phyloP scores from a whole-genome alignment of 306 rosid species.

The Ormosia semicastrata region DNA sequence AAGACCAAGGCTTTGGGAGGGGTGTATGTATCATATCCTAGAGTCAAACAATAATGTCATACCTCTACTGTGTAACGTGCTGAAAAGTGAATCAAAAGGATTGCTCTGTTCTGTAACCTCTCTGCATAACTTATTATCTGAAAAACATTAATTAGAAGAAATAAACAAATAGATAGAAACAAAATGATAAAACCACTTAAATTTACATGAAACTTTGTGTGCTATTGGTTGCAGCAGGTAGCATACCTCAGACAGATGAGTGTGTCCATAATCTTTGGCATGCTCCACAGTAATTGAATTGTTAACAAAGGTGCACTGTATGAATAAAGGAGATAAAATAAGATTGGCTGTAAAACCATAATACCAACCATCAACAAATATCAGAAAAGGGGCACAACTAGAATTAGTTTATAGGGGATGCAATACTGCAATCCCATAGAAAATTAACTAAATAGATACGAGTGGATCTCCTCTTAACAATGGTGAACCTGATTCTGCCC shows the following conservation, averaged over 20 bases:
- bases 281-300: slow-evolving; percentile 68
- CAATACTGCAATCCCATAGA: background rate
- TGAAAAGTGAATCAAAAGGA: slow-evolving; percentile 91
- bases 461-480: background rate
- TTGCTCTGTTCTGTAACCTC: slow-evolving; percentile 72
- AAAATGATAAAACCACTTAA: background rate
- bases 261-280: slow-evolving; percentile 88
- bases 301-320: slow-evolving; percentile 78
- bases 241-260: slow-evolving; percentile 80
- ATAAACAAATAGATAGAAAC: background rate
- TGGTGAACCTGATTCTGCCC: background rate
- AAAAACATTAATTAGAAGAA: slow-evolving; percentile 11
- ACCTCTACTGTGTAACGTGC: slow-evolving; percentile 75
- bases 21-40: slow-evolving; percentile 6
- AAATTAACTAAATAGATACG: background rate
- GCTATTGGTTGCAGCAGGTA: slow-evolving; percentile 5
- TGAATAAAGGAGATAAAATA: background rate
- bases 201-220: background rate
- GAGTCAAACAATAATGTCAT: slow-evolving; percentile 7
- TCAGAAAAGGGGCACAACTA: background rate
- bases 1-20: background rate
- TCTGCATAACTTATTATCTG: slow-evolving; percentile 75
- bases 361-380: background rate
- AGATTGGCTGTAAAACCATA: background rate
- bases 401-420: background rate